phyloP scores from a whole-genome alignment of 2,329 filamentous ascomycete species.

The Coniochaeta hoffmannii region DNA sequence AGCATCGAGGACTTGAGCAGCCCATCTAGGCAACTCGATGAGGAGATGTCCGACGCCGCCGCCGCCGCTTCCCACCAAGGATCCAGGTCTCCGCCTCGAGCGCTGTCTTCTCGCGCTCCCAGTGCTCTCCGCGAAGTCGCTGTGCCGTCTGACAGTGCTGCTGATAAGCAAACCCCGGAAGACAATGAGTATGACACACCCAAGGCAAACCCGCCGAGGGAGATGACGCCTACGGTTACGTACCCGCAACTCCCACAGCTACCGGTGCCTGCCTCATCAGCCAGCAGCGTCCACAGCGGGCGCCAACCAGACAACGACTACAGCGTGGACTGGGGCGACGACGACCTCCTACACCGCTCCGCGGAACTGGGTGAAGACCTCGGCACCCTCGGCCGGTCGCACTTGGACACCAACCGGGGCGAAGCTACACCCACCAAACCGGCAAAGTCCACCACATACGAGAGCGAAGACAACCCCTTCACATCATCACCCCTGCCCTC shows the following conservation, averaged over 20 bases:
- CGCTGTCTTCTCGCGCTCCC: neutral
- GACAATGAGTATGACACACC: constrained; percentile 11
- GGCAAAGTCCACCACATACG: neutral
- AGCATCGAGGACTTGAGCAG: constrained; percentile 15
- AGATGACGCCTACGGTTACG: constrained; percentile 11
- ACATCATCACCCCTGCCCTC: constrained; percentile 17
- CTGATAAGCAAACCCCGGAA: neutral
- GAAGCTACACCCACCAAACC: constrained; percentile 4
- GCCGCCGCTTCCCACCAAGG: neutral
- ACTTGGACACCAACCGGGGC: neutral
- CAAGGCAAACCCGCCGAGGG: neutral
- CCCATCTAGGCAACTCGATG: constrained; percentile 21
- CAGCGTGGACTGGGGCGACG: constrained; percentile 24
- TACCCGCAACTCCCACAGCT: constrained; percentile 26
- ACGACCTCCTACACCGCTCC: constrained; percentile 18
- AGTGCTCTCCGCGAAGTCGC: neutral
- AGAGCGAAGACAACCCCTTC: constrained; percentile 9
- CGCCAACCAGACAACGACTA: constrained; percentile 40
- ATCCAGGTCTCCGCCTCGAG: neutral
- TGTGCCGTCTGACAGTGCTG: neutral
- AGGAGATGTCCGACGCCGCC: constrained; percentile 15
- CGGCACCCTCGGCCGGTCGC: neutral
- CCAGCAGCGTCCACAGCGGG: constrained; percentile 37
- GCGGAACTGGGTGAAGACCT: constrained; percentile 5
- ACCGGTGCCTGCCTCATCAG: constrained; percentile 25